phyloP scores from a whole-genome alignment of 1,284 basidiomycete species.

The Serendipita sp. region DNA sequence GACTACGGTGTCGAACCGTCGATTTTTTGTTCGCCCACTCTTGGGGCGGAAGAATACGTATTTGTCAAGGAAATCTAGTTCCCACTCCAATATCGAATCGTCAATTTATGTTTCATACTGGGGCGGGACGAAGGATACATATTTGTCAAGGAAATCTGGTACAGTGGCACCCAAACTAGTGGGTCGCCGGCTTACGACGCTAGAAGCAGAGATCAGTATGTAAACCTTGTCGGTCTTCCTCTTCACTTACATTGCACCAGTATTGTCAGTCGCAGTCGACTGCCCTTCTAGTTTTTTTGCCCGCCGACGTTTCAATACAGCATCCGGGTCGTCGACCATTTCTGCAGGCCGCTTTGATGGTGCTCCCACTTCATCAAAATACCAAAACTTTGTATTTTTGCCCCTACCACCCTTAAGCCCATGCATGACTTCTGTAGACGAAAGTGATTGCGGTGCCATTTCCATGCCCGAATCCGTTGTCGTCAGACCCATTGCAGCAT shows the following conservation, averaged over 20 bases:
- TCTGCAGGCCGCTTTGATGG: neutral
- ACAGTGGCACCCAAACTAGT: too few relatives aligned
- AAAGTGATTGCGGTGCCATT: neutral
- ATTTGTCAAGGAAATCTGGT: too few relatives aligned
- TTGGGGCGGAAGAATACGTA: too few relatives aligned
- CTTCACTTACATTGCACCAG: neutral
- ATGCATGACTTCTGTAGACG: neutral
- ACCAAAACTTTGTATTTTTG: neutral
- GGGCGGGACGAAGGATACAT: too few relatives aligned
- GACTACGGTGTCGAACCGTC: too few relatives aligned
- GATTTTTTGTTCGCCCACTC: too few relatives aligned
- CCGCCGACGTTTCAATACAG: neutral
- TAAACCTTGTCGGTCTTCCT: too few relatives aligned
- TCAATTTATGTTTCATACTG: too few relatives aligned
- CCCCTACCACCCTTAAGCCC: neutral
- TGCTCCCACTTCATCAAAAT: neutral
- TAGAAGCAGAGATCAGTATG: too few relatives aligned
- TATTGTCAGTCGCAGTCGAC: neutral
- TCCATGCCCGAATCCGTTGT: neutral
- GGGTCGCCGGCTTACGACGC: too few relatives aligned
- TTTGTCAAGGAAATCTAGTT: too few relatives aligned
- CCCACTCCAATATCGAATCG: too few relatives aligned
- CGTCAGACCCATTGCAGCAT: neutral
- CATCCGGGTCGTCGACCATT: slow-evolving; percentile 3
- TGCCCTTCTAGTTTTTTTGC: neutral